phyloP scores from a whole-genome alignment of 2,329 filamentous ascomycete species.

The Pseudocercospora musae region DNA sequence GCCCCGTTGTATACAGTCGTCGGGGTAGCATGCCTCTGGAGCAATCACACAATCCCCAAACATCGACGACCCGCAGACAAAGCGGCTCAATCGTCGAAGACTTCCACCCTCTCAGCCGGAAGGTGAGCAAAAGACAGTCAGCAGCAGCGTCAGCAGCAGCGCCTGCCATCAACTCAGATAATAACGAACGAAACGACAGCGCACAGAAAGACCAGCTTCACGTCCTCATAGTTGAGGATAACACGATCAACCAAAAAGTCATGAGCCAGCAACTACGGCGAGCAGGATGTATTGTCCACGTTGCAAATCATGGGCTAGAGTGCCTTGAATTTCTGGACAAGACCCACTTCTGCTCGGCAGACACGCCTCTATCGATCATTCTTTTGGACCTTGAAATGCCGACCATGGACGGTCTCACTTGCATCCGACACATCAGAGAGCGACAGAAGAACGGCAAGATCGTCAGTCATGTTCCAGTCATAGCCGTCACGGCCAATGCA shows the following conservation, averaged over 20 bases:
- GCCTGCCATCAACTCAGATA: background rate
- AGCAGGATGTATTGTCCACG: constrained; percentile 30
- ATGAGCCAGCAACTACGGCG: constrained; percentile 29
- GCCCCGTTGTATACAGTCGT: constrained; percentile 25
- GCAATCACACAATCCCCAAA: constrained; percentile 8
- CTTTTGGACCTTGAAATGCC: constrained; percentile 38
- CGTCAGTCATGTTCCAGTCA: constrained; percentile 28
- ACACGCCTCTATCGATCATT: constrained; percentile 28
- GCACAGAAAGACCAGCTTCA: constrained; percentile 24
- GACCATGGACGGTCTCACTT: constrained; percentile 34
- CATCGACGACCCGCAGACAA: background rate
- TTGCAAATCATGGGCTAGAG: constrained; percentile 35
- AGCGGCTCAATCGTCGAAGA: constrained; percentile 11
- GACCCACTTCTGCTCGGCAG: constrained; percentile 23
- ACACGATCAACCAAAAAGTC: constrained; percentile 36
- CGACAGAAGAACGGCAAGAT: constrained; percentile 40
- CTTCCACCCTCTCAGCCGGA: constrained; percentile 12
- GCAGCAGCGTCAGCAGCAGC: background rate
- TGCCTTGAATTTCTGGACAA: constrained; percentile 31
- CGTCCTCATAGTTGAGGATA: constrained; percentile 35
- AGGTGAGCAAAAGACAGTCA: background rate
- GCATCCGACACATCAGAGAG: constrained; percentile 31
- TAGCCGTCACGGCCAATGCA: constrained; percentile 37
- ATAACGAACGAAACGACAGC: background rate
- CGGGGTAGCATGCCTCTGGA: constrained; percentile 23